These are phyloP conservation scores for Brassica rapa DNA, from an alignment of 345 rosid species.

Conservation along the genomic window DNA sequence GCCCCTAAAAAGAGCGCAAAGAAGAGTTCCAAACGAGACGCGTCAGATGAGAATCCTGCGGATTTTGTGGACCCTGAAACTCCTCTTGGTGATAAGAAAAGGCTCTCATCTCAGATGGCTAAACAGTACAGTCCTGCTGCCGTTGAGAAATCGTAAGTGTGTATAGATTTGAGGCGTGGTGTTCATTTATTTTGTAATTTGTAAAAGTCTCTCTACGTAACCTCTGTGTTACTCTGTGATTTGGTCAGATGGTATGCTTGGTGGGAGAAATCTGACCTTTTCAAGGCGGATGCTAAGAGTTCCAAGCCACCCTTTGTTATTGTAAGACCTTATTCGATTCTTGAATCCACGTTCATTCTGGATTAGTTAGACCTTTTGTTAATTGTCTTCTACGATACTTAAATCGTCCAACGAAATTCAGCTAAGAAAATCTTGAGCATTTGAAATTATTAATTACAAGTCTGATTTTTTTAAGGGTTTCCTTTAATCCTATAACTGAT, in stretches of 20 bases:
- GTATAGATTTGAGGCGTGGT: neutral
- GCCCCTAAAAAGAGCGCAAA: slow-evolving; percentile 60
- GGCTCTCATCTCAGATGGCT: slow-evolving; percentile 78
- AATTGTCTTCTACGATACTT: slow-evolving; percentile 4
- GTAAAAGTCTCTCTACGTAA: neutral
- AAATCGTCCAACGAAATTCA: neutral
- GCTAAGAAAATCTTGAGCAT: neutral
- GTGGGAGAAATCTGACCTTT: slow-evolving; percentile 86
- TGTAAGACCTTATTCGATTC: slow-evolving; percentile 46
- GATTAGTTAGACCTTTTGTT: slow-evolving; percentile 7
- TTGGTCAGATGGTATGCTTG: slow-evolving; percentile 78
- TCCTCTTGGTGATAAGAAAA: slow-evolving; percentile 72
- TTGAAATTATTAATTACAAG: neutral
- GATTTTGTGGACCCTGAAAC: slow-evolving; percentile 85
- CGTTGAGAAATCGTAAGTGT: slow-evolving; percentile 80
- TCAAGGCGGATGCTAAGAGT: slow-evolving; percentile 72
- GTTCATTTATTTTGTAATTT: neutral
- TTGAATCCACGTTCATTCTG: neutral
- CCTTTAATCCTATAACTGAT: neutral
- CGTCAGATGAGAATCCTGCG: slow-evolving; percentile 58
- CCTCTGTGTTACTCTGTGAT: neutral
- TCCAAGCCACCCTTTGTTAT: slow-evolving; percentile 71
- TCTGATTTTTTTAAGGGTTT: neutral
- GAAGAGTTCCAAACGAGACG: slow-evolving; percentile 61
- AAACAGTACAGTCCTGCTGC: slow-evolving; percentile 76